Conservation (phyloP, 2,329 filamentous ascomycete genomes). For the Endothia cerciana region DNA sequence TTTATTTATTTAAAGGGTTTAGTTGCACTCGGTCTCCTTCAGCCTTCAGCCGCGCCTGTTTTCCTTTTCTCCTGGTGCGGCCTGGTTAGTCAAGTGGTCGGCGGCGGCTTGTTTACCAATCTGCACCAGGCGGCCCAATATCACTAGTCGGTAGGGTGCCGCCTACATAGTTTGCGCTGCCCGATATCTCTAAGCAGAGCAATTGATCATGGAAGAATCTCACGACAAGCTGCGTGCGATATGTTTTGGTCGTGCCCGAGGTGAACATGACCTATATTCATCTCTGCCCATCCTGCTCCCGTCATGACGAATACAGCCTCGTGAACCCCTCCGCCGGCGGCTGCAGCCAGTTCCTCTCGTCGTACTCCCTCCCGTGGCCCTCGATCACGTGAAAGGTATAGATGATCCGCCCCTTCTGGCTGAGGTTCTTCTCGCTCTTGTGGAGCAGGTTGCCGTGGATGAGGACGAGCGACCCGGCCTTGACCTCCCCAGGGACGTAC, state of each 20-base stretch:
- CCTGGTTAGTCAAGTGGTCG: not conserved
- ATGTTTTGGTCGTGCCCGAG: not conserved
- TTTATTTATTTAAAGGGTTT: not conserved
- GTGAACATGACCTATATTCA: not conserved
- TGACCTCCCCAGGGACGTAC: constrained; percentile 84
- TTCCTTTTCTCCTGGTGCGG: not conserved
- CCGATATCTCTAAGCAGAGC: not conserved
- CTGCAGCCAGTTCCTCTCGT: constrained; percentile 91
- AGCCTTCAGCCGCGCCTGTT: not conserved
- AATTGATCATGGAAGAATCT: not conserved
- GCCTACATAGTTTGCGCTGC: not conserved
- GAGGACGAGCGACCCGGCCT: constrained; percentile 85
- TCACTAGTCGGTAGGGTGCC: not conserved
- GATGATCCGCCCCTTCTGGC: constrained; percentile 84
- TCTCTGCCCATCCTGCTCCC: not conserved
- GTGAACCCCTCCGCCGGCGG: constrained; percentile 81
- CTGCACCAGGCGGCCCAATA: not conserved
- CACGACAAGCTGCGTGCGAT: not conserved
- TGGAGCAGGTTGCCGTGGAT: constrained; percentile 97
- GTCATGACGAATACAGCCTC: constrained; percentile 53
- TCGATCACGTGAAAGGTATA: constrained; percentile 99
- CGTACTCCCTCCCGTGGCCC: constrained; percentile 68
- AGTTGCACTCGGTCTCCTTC: not conserved
- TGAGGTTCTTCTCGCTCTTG: constrained; percentile 92
- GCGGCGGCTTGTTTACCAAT: not conserved